Evolutionary conservation across 768 basidiomycete species (phyloP), one percentile per base, ranked within the genome.

Genomic region (Tulasnella calospora): DNA sequence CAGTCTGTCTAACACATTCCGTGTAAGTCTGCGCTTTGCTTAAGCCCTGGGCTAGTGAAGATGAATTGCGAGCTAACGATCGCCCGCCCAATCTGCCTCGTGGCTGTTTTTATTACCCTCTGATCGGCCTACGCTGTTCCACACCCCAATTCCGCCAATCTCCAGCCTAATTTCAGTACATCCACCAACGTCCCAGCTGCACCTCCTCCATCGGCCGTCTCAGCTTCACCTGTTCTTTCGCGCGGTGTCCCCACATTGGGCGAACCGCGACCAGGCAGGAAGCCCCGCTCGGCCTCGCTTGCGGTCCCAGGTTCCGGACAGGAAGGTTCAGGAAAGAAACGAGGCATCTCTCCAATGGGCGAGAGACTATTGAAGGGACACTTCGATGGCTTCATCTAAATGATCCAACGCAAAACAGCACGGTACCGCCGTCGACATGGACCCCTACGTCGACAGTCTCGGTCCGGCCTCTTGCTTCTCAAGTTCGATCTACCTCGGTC

Each of bases 281-380:
- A 57, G 46, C 15, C 27, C 57, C 75, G 36, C 40, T 76, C 36
- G 2, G 57, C 23, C 75, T 38, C 57, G 75, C 75, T 55, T 46
- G 61, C 61, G 61, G 61, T 67, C 61, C 61, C 75, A 27, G 69
- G 19, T 40, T 57, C 57, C 36, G 75, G 75, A 17, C 33, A 35
- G n/a, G 55, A 61, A 57, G 44, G 33, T 55, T 47, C 71, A 41
- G 55, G 38, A 51, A 80, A 79, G 78, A 80, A 80, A 74, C 78
- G 79, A 33, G 70, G 51, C 38, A 77, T 80, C 47, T 76, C 72
- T 69, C 79, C 79, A 19, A 79, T 81, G 94, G 94, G 94, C 80
- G 94, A 95, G 85, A 88, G 94, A 79, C 94, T 95, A 79, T 88
- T 95, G 81, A 95, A 93, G 86, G 94, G 94, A 12, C 94, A 95